Evolutionary conservation across 345 rosid species (phyloP), one percentile per base, ranked within the genome.

Genomic region (Salix brachista): DNA sequence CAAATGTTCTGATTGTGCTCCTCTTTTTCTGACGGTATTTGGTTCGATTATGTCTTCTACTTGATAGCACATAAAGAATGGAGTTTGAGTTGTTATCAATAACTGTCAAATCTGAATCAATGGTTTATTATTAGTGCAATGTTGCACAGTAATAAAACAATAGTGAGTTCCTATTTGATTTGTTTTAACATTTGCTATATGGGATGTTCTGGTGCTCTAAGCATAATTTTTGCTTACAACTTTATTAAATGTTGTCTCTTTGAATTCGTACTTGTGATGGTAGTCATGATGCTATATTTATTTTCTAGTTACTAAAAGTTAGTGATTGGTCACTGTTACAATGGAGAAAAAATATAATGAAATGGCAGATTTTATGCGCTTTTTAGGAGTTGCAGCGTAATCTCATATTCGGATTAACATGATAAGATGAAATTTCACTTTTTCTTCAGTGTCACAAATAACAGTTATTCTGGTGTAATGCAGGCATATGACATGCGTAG

Each of bases 1-100:
- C 26, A 96, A 92, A 82, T 92, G 97, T 80, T 87, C 98, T 28
- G 97, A 93, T 78, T 89, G 97, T 85, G 97, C 93, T 75, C 91
- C 94, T 69, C 91, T 92, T 62, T 96, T 96, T 85, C 78, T 93
- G 87, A 92, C 91, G 97, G 99, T 90, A 82, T 77, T 34, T 10
- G 18, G 37, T 54, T 68, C 32, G 36, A 65, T 23, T 14, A 21
- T 18, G 12, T 21, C n/a, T n/a, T n/a, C 62, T 8, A 56, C 37
- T 30, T 72, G 34, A n/a, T 34, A 21, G 41, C 41, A 36, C 16
- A 44, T 58, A 7, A n/a, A 36, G 4, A 44, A 56, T n/a, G 23
- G 62, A 52, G 42, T 58, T 36, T 71, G 65, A 32, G 23, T 2
- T 26, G 34, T 50, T 61, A 34, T 72, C 32, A 56, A 56, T 56